Conservation (phyloP, 2,329 filamentous ascomycete species). For the Alternaria gaisen region DNA sequence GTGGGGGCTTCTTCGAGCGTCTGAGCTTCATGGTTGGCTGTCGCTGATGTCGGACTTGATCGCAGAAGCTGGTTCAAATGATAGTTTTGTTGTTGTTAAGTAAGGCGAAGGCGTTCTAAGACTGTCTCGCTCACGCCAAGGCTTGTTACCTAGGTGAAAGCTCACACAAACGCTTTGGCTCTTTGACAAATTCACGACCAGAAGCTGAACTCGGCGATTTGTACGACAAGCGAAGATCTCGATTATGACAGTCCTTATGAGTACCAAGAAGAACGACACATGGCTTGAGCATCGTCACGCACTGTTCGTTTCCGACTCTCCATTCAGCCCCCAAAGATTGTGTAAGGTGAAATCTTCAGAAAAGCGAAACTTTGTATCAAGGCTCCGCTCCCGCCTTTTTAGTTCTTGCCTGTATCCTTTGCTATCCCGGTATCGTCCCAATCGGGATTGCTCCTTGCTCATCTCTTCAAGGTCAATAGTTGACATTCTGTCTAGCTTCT, state of each 20-base stretch:
- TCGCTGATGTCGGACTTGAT: not conserved
- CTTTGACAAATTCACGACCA: not conserved
- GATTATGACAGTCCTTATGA: not conserved
- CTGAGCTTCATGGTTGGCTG: not conserved
- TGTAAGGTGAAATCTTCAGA: not conserved
- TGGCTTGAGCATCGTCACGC: not conserved
- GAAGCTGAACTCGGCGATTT: not conserved
- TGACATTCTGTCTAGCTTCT: not conserved
- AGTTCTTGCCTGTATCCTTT: constrained; percentile 2
- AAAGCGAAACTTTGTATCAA: not conserved
- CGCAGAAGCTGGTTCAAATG: not conserved
- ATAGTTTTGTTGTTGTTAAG: not conserved
- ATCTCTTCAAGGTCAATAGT: not conserved
- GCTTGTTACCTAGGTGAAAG: not conserved
- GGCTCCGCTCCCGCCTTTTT: not conserved
- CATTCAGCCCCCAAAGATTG: not conserved
- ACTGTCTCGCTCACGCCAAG: not conserved
- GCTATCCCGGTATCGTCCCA: not conserved
- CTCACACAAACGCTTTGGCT: not conserved
- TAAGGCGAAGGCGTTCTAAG: not conserved
- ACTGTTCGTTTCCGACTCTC: not conserved
- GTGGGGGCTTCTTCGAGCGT: not conserved
- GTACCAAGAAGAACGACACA: not conserved
- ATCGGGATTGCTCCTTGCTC: not conserved
- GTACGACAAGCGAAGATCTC: not conserved